A percentile compares a stretch with the other conserved stretches of the same genome.
phyloP scores from a whole-genome alignment of 2,329 filamentous ascomycete genomes.

The Apiospora phragmitis region DNA sequence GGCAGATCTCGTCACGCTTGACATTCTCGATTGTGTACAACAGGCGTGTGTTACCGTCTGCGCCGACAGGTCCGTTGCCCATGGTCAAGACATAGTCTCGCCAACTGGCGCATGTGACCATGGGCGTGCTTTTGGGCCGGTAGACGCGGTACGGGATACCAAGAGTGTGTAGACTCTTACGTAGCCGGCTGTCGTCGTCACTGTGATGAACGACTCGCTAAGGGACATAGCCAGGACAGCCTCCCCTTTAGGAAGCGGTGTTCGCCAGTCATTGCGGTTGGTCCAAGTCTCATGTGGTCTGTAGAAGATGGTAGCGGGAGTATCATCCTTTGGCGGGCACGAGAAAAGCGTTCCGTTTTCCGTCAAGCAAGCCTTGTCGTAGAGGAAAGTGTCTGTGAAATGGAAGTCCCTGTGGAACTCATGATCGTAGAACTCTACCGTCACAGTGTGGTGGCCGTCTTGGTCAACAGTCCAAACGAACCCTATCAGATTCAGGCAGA shows the following conservation, averaged over 20 bases:
- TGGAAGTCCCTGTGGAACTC: constrained; percentile 92
- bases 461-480: constrained; percentile 98
- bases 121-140: constrained; percentile 84
- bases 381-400: constrained; percentile 93
- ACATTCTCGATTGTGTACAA: constrained; percentile 94
- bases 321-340: constrained; percentile 67
- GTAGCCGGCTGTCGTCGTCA: constrained; percentile 83
- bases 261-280: constrained; percentile 85
- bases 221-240: constrained; percentile 84
- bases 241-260: constrained; percentile 83
- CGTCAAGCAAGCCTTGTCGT: constrained; percentile 92
- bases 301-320: constrained; percentile 86
- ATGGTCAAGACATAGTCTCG: constrained; percentile 95
- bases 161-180: constrained; percentile 89
- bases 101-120: constrained; percentile 92
- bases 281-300: constrained; percentile 98
- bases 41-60: constrained; percentile 75
- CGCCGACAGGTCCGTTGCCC: constrained; percentile 83
- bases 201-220: constrained; percentile 87
- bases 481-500: constrained; percentile 90
- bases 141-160: constrained; percentile 88
- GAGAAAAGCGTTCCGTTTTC: constrained; percentile 85
- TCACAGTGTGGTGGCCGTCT: constrained; percentile 89
- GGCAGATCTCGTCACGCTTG: constrained; percentile 89
- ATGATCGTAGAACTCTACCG: constrained; percentile 96